Conservation (phyloP, 352 stramenopile genomes). For the Globisporangium viniferum region DNA sequence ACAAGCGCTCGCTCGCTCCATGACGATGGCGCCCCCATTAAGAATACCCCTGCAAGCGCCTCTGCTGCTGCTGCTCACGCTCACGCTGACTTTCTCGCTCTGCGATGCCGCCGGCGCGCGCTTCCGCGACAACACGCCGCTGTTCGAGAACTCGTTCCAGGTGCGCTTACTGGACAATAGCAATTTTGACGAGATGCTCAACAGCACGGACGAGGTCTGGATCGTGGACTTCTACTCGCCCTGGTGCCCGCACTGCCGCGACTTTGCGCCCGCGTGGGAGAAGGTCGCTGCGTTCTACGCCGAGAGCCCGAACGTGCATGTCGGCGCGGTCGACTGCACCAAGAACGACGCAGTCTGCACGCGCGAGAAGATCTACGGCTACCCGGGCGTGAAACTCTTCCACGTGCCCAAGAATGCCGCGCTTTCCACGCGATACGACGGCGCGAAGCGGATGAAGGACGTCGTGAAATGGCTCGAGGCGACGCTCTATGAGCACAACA, state of each 20-base stretch:
- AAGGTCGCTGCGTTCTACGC: conserved; percentile 68
- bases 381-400: conserved; percentile 71
- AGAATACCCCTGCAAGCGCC: neutral
- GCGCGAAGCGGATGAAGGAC: conserved; percentile 30
- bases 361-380: conserved; percentile 55
- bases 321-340: conserved; percentile 80
- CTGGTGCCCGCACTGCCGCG: conserved; percentile 79
- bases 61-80: conserved; percentile 4
- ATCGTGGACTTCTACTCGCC: conserved; percentile 85
- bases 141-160: conserved; percentile 73
- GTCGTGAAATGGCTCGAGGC: conserved; percentile 70
- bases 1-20: neutral
- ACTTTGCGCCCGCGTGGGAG: conserved; percentile 76
- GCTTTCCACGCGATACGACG: conserved; percentile 19
- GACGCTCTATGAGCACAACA: conserved; percentile 42
- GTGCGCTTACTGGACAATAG: conserved; percentile 36
- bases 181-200: conserved; percentile 45
- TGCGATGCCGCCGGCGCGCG: neutral
- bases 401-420: conserved; percentile 44
- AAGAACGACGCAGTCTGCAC: conserved; percentile 53
- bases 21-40: neutral
- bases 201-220: conserved; percentile 57
- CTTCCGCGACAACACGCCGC: conserved; percentile 47
- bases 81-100: neutral
- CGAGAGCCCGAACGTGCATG: conserved; percentile 43